These are phyloP conservation scores for Ceriops zippeliana DNA, from an alignment of 345 rosid genomes.

Conservation along the genomic window DNA sequence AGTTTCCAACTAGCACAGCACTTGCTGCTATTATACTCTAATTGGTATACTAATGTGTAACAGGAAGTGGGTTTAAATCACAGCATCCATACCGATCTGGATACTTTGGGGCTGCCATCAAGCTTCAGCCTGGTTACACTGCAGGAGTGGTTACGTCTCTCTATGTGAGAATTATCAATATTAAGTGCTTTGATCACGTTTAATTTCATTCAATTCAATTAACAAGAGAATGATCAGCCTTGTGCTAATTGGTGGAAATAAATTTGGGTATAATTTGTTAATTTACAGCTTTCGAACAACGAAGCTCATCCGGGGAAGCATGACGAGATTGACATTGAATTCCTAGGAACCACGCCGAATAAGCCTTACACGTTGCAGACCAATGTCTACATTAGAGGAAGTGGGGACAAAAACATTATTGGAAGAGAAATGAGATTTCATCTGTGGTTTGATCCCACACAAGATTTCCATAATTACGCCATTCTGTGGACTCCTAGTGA, in stretches of 20 bases:
- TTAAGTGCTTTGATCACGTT: not conserved
- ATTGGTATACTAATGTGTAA: slow-evolving; percentile 10
- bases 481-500: slow-evolving; percentile 61
- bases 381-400: slow-evolving; percentile 82
- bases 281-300: slow-evolving; percentile 72
- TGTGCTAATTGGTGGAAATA: not conserved
- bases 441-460: slow-evolving; percentile 92
- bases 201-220: not conserved
- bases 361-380: slow-evolving; percentile 85
- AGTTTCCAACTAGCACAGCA: not conserved
- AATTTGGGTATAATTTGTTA: not conserved
- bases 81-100: slow-evolving; percentile 59
- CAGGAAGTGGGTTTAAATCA: slow-evolving; percentile 97
- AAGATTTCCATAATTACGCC: slow-evolving; percentile 73
- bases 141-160: slow-evolving; percentile 89
- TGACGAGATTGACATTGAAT: slow-evolving; percentile 86
- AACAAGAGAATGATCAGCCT: not conserved
- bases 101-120: slow-evolving; percentile 76
- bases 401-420: slow-evolving; percentile 68
- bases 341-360: slow-evolving; percentile 70
- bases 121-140: slow-evolving; percentile 86
- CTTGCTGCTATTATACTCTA: not conserved
- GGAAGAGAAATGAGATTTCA: slow-evolving; percentile 79
- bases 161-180: slow-evolving; percentile 42
- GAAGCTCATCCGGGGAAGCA: slow-evolving; percentile 79